These are phyloP conservation scores for Isatis tinctoria DNA, from an alignment of 345 rosid species.

Conservation along the genomic window DNA sequence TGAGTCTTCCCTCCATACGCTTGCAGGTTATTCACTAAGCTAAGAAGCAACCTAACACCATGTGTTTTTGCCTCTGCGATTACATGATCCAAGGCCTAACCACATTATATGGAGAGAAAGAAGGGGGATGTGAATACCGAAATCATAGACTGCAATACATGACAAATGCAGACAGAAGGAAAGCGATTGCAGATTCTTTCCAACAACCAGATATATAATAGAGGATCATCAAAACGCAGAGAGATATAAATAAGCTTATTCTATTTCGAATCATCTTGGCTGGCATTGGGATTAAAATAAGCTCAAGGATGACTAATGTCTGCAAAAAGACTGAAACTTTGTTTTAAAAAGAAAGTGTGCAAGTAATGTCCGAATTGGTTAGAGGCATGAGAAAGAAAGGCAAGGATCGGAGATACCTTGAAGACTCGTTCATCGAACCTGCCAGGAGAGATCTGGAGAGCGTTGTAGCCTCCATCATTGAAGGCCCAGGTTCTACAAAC, in stretches of 20 bases:
- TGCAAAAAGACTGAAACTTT: neutral
- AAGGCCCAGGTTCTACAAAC: slow-evolving; percentile 97
- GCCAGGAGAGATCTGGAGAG: slow-evolving; percentile 92
- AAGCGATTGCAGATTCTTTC: neutral
- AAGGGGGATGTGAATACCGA: neutral
- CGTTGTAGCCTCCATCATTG: slow-evolving; percentile 86
- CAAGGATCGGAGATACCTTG: slow-evolving; percentile 41
- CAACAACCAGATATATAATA: too few species aligned
- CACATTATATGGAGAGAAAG: slow-evolving; percentile 15
- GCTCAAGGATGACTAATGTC: neutral
- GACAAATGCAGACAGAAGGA: too few species aligned
- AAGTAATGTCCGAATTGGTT: too few species aligned
- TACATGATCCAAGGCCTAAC: slow-evolving; percentile 90
- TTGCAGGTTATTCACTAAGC: slow-evolving; percentile 84
- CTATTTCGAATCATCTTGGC: neutral
- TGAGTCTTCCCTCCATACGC: slow-evolving; percentile 95
- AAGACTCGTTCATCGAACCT: slow-evolving; percentile 82
- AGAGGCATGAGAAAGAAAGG: too few species aligned
- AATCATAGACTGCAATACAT: too few species aligned
- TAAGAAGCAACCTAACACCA: slow-evolving; percentile 72
- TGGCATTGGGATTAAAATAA: slow-evolving; percentile 9
- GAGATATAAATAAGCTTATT: neutral
- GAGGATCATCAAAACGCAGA: neutral
- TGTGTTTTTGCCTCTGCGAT: slow-evolving; percentile 78
- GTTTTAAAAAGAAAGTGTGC: too few species aligned